These are phyloP conservation scores for Malassezia furfur DNA, from an alignment of 1,284 basidiomycete species.

Conservation along the genomic window DNA sequence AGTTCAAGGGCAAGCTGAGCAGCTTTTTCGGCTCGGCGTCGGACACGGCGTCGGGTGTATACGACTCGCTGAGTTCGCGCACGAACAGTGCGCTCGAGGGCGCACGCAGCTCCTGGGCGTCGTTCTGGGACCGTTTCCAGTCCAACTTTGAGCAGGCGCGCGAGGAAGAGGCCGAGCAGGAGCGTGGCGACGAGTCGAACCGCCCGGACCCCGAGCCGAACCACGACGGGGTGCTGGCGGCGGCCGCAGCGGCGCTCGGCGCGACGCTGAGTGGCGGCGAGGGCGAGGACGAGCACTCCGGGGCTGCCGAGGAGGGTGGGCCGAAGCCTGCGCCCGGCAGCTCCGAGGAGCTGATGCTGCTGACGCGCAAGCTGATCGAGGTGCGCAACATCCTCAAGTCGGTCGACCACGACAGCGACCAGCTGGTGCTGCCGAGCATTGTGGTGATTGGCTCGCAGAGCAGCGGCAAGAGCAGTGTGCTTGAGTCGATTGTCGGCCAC, in stretches of 20 bases:
- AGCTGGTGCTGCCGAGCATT: slow-evolving; percentile 86
- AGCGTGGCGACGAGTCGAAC: slow-evolving; percentile 14
- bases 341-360: slow-evolving; percentile 61
- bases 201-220: not conserved
- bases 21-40: slow-evolving; percentile 24
- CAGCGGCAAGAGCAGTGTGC: slow-evolving; percentile 90
- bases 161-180: not conserved
- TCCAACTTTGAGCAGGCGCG: not conserved
- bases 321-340: slow-evolving; percentile 11
- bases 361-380: slow-evolving; percentile 91
- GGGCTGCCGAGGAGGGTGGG: not conserved
- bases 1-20: not conserved
- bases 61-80: slow-evolving; percentile 19
- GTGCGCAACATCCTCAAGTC: slow-evolving; percentile 84
- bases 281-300: slow-evolving; percentile 8
- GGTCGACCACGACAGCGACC: slow-evolving; percentile 73
- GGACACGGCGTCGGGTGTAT: slow-evolving; percentile 23
- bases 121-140: slow-evolving; percentile 18
- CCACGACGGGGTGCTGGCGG: slow-evolving; percentile 11
- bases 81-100: not conserved
- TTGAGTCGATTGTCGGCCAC: slow-evolving; percentile 94
- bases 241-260: slow-evolving; percentile 24
- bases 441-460: slow-evolving; percentile 97
- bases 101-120: slow-evolving; percentile 5
- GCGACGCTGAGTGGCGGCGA: slow-evolving; percentile 7